A percentile compares a stretch with the other conserved stretches of the same genome.
These are phyloP conservation scores for Vitis hybrid DNA, from an alignment of 177 flowering plant species.

Conservation along the genomic window DNA sequence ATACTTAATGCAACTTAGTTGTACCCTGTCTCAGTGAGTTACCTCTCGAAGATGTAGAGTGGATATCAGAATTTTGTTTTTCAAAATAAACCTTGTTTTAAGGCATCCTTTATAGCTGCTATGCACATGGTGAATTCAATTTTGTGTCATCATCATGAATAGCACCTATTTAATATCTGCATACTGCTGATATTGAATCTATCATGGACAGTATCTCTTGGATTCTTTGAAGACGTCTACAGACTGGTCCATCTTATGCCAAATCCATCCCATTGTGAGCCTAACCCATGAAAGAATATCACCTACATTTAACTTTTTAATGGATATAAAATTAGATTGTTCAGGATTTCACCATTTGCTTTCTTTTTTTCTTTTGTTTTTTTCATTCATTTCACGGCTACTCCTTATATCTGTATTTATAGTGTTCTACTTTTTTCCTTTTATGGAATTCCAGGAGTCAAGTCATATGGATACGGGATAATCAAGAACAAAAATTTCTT, in stretches of 20 bases:
- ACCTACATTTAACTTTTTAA: background rate
- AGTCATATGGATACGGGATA: background rate
- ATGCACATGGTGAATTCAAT: too few species aligned
- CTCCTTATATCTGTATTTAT: background rate
- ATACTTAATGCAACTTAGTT: too few species aligned
- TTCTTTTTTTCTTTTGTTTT: background rate
- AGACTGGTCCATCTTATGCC: constrained; percentile 55
- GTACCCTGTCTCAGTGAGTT: too few species aligned
- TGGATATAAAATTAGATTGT: background rate
- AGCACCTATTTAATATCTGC: too few species aligned
- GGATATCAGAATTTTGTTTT: too few species aligned
- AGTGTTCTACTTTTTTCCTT: background rate
- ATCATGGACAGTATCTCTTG: constrained; percentile 68
- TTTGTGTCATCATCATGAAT: too few species aligned
- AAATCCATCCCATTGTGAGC: constrained; percentile 31
- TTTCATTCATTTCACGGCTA: background rate
- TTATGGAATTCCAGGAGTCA: constrained; percentile 29
- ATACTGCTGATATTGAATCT: background rate
- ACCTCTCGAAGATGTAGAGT: too few species aligned
- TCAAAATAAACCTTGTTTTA: too few species aligned
- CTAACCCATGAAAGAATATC: constrained; percentile 17
- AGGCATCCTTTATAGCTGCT: too few species aligned
- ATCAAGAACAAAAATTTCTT: constrained; percentile 13
- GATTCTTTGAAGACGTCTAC: constrained; percentile 77
- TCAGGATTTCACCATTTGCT: background rate